Conservation (phyloP, 1,284 basidiomycete species). For the Agroathelia rolfsii region DNA sequence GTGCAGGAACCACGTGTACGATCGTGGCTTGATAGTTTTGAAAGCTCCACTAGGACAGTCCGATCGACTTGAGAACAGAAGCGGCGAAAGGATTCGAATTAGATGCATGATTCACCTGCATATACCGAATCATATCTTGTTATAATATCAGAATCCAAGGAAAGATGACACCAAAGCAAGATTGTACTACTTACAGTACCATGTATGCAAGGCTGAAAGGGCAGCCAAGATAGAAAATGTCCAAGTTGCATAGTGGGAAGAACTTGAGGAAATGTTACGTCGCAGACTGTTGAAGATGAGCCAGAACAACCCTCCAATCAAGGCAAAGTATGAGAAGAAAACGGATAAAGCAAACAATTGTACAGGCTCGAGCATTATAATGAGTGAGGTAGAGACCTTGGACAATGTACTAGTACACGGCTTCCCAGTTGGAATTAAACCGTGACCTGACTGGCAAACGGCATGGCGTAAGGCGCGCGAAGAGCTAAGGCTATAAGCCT, state of each 20-base stretch:
- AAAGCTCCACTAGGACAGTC: slow-evolving; percentile 43
- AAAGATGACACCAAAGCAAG: slow-evolving; percentile 4
- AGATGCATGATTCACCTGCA: slow-evolving; percentile 28
- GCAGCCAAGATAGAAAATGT: slow-evolving; percentile 26
- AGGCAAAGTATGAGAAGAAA: slow-evolving; percentile 37
- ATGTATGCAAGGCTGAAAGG: slow-evolving; percentile 41
- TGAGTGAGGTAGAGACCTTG: no score
- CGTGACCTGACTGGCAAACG: no score
- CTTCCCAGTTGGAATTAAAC: no score
- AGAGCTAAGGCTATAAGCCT: no score
- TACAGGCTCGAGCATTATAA: slow-evolving; percentile 9
- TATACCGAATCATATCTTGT: slow-evolving; percentile 44
- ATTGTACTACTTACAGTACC: slow-evolving; percentile 46
- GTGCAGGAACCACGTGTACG: slow-evolving; percentile 5
- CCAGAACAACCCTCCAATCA: slow-evolving; percentile 30
- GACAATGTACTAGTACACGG: no score
- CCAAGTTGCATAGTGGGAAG: slow-evolving; percentile 10
- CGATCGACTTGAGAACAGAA: slow-evolving; percentile 1
- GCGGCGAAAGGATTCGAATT: background rate
- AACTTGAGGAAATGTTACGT: no score
- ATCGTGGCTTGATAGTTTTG: slow-evolving; percentile 26
- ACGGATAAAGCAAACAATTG: slow-evolving; percentile 29
- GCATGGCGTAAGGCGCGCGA: no score
- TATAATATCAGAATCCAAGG: slow-evolving; percentile 1
- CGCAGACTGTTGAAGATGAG: slow-evolving; percentile 26